phyloP scores from a whole-genome alignment of 2,329 filamentous ascomycete genomes.

The Monosporascus sp. region DNA sequence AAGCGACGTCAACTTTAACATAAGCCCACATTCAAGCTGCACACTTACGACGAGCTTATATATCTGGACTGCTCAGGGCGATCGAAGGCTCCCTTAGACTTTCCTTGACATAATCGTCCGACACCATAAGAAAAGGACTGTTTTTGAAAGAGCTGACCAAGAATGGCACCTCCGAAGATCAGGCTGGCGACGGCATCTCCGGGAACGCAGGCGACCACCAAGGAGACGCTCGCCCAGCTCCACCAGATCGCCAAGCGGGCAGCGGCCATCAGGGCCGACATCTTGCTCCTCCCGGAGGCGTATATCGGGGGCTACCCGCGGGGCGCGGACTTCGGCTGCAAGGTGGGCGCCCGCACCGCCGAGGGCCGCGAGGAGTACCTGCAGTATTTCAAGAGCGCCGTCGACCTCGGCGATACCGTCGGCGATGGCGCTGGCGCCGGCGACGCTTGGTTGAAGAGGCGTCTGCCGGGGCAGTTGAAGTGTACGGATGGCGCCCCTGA shows the following conservation, averaged over 20 bases:
- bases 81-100: too few species aligned
- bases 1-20: too few species aligned
- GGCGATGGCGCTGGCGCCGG: conserved; percentile 61
- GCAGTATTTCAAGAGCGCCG: conserved; percentile 69
- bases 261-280: conserved; percentile 48
- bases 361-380: conserved; percentile 79
- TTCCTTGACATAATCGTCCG: too few species aligned
- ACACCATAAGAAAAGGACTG: too few species aligned
- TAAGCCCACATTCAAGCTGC: too few species aligned
- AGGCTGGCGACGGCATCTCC: conserved; percentile 54
- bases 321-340: conserved; percentile 69
- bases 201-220: conserved; percentile 40
- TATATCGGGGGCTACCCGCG: conserved; percentile 90
- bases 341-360: conserved; percentile 62
- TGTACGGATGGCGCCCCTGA: conserved; percentile 22
- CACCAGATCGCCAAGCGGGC: conserved; percentile 58
- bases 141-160: background rate
- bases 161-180: conserved; percentile 26
- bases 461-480: conserved; percentile 37
- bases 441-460: conserved; percentile 62
- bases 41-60: too few species aligned
- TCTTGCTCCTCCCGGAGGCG: conserved; percentile 87
- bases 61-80: too few species aligned
- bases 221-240: conserved; percentile 61
- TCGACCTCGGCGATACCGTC: conserved; percentile 77